phyloP scores from a whole-genome alignment of 2,329 filamentous ascomycete genomes.

The Shiraia bambusicola region DNA sequence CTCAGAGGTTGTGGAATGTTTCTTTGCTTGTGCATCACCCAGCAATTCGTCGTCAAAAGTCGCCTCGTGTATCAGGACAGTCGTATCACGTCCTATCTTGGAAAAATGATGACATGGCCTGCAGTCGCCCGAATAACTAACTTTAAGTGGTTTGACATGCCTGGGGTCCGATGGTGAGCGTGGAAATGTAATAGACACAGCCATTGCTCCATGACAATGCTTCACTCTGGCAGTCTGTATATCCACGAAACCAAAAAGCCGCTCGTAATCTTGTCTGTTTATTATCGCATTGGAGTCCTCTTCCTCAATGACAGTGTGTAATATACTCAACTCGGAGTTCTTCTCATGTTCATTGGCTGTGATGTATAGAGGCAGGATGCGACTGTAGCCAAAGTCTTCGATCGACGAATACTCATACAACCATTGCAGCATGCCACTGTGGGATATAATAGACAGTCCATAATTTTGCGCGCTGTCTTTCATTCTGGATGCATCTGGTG shows the following conservation, averaged over 20 bases:
- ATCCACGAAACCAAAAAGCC: constrained; percentile 62
- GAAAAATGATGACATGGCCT: constrained; percentile 69
- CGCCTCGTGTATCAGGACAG: constrained; percentile 89
- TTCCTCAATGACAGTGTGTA: constrained; percentile 21
- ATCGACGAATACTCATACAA: constrained; percentile 76
- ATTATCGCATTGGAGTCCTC: constrained; percentile 8
- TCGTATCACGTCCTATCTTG: constrained; percentile 69
- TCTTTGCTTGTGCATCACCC: constrained; percentile 80
- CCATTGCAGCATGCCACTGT: constrained; percentile 71
- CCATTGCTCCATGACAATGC: constrained; percentile 80
- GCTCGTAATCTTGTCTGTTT: constrained; percentile 40
- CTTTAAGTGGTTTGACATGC: constrained; percentile 64
- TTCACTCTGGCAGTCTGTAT: constrained; percentile 68
- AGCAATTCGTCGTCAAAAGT: constrained; percentile 88
- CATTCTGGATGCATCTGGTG: constrained; percentile 35
- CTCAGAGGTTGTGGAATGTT: constrained; percentile 85
- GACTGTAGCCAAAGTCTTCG: constrained; percentile 73
- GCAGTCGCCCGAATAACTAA: constrained; percentile 94
- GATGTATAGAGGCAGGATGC: constrained; percentile 55
- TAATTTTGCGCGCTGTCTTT: constrained; percentile 27
- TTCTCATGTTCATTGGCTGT: constrained; percentile 26
- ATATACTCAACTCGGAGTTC: constrained; percentile 27
- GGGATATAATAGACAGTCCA: constrained; percentile 61
- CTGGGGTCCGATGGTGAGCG: constrained; percentile 40
- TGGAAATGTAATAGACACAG: constrained; percentile 74